Evolutionary conservation across 805 yeast genomes (phyloP), one percentile per base, ranked within the genome.

Genomic region (Yarrowia sp.): DNA sequence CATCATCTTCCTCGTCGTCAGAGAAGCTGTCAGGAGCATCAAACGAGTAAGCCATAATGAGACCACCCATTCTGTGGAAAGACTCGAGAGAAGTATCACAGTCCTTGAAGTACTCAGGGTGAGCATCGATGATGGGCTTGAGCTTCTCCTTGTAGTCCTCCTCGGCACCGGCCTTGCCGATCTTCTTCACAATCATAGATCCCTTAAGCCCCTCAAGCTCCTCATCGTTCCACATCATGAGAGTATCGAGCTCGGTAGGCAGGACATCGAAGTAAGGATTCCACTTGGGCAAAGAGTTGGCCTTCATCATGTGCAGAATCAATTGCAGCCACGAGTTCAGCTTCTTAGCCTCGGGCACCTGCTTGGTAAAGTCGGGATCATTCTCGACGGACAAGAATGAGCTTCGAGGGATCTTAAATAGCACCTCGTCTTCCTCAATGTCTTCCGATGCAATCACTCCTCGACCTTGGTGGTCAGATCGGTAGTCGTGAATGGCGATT

Each of bases 31-130:
- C 71, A 15, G 70, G 71, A 42, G 72, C 74, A 76, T 95, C 99
- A 78, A 95, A 94, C 0, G 97, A 90, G 74, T 94, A 94, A 0
- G 97, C 85, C 91, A 92, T 86, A 58, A 95, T 90, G 15, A 90
- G 79, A 49, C 92, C 87, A 0, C 97, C 98, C 70, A 90, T 86
- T 45, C 83, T 79, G 72, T 88, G 88, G 76, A 90, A 95, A 11
- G 84, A 85, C 1, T 85, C 87, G 53, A 86, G 75, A 0, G 89
- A 77, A 1, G 84, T 76, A 10, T 76, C 75, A 2, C 70, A 70
- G n/a, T 64, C 70, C 16, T 53, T 58, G 53, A 76, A 69, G 35
- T 70, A 70, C 2, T 70, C 74, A 2, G 72, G 64, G 16, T 53
- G 69, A 16, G 16, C 74, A 71, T 53, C 79, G 70, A 71, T 82